These are phyloP conservation scores for Acer negundo DNA, from an alignment of 345 rosid species.

Conservation along the genomic window DNA sequence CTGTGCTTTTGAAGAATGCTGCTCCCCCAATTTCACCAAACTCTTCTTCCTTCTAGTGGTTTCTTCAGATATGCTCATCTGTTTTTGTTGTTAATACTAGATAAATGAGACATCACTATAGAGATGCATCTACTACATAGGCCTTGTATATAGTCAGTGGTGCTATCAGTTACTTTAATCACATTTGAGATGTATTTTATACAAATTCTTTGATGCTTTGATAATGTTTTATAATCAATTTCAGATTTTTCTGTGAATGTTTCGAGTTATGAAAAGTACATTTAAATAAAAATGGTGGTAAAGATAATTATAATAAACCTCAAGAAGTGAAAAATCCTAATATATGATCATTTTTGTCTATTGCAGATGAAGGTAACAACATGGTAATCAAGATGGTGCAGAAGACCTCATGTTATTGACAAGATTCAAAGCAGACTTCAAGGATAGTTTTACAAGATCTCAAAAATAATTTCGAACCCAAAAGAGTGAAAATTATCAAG, in stretches of 20 bases:
- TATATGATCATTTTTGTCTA: not conserved
- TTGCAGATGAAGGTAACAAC: constrained; percentile 23
- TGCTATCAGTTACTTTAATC: not conserved
- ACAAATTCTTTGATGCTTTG: not conserved
- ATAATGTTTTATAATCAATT: not conserved
- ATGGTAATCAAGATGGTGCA: not conserved
- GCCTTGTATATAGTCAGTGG: not conserved
- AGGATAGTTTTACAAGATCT: too few relatives aligned
- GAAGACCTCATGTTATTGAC: not conserved
- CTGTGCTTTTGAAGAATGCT: constrained; percentile 45
- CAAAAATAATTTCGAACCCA: too few relatives aligned
- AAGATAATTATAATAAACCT: too few relatives aligned
- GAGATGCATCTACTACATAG: not conserved
- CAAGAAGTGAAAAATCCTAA: too few relatives aligned
- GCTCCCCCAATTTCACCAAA: constrained; percentile 56
- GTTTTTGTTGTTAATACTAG: not conserved
- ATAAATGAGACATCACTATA: not conserved
- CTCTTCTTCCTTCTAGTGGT: constrained; percentile 19
- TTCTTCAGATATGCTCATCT: not conserved
- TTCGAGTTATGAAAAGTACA: not conserved
- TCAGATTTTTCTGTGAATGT: not conserved
- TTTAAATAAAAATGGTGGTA: not conserved
- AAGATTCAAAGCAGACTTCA: not conserved
- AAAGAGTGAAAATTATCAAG: too few relatives aligned
- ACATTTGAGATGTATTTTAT: not conserved